Percentiles rank a stretch among this genome's conserved stretches.
These are phyloP conservation scores for Balansia obtecta DNA, from an alignment of 2,329 filamentous ascomycete species.

Conservation along the genomic window DNA sequence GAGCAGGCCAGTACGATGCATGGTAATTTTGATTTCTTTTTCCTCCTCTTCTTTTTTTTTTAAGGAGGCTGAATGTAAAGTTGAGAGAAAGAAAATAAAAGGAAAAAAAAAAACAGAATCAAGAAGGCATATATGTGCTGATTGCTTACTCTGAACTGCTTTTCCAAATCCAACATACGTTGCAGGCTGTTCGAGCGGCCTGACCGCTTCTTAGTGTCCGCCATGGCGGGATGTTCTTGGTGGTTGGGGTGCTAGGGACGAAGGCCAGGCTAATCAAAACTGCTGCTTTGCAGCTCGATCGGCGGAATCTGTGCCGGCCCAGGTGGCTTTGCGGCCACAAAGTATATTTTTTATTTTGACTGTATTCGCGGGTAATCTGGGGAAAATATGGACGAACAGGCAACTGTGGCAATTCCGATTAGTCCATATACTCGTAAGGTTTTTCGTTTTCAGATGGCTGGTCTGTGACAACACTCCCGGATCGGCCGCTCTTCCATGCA, in stretches of 20 bases:
- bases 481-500: neutral
- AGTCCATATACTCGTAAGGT: neutral
- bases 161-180: constrained; percentile 48
- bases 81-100: too few species aligned
- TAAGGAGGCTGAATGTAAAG: neutral
- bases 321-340: neutral
- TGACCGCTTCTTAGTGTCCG: constrained; percentile 8
- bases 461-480: neutral
- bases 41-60: too few species aligned
- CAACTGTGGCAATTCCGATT: neutral
- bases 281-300: neutral
- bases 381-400: neutral
- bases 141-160: constrained; percentile 40
- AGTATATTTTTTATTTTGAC: neutral
- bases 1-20: neutral
- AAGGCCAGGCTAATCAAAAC: too few species aligned
- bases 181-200: constrained; percentile 37
- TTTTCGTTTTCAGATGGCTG: neutral
- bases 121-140: neutral
- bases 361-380: neutral
- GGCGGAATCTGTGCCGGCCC: neutral
- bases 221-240: constrained; percentile 4
- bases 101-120: too few species aligned
- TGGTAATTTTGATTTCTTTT: too few species aligned
- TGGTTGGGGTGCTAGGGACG: neutral